These are phyloP conservation scores for Parasarocladium wereldwijsianum DNA, from an alignment of 2,329 filamentous ascomycete species.

Conservation along the genomic window DNA sequence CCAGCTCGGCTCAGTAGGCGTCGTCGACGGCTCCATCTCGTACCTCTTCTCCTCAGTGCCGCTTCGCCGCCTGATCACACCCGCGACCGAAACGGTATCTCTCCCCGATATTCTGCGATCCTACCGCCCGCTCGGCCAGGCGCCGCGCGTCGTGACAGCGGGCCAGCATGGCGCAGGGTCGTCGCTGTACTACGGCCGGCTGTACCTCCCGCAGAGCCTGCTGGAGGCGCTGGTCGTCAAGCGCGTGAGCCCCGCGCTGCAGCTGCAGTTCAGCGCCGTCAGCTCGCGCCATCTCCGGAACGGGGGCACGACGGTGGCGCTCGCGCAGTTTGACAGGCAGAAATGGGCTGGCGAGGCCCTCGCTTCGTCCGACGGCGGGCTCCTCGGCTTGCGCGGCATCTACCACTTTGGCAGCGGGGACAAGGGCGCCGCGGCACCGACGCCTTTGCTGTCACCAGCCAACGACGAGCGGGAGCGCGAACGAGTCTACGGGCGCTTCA, in stretches of 20 bases:
- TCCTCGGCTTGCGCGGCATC: slow-evolving; percentile 74
- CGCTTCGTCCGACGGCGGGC: slow-evolving; percentile 79
- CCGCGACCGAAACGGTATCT: slow-evolving; percentile 59
- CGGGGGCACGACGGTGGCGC: slow-evolving; percentile 59
- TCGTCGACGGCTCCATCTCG: slow-evolving; percentile 92
- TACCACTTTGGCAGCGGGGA: slow-evolving; percentile 86
- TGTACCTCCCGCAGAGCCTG: slow-evolving; percentile 72
- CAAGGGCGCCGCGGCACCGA: slow-evolving; percentile 10
- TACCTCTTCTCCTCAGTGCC: slow-evolving; percentile 89
- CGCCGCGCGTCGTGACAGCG: slow-evolving; percentile 14
- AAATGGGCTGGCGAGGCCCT: slow-evolving; percentile 83
- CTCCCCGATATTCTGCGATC: slow-evolving; percentile 66
- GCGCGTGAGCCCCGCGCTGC: slow-evolving; percentile 60
- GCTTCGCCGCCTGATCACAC: slow-evolving; percentile 47
- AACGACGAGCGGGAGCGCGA: slow-evolving; percentile 29
- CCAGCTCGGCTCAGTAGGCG: slow-evolving; percentile 72
- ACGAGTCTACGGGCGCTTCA: slow-evolving; percentile 67
- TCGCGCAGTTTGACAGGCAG: slow-evolving; percentile 70
- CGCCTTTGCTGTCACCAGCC: slow-evolving; percentile 8
- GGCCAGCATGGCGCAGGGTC: slow-evolving; percentile 17
- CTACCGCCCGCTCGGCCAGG: slow-evolving; percentile 53
- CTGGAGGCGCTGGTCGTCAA: slow-evolving; percentile 77
- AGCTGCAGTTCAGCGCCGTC: slow-evolving; percentile 68
- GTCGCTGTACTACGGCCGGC: slow-evolving; percentile 57
- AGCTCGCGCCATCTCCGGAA: slow-evolving; percentile 57